phyloP scores from a whole-genome alignment of 2,329 filamentous ascomycete species.

The Verticillium nonalfalfae region DNA sequence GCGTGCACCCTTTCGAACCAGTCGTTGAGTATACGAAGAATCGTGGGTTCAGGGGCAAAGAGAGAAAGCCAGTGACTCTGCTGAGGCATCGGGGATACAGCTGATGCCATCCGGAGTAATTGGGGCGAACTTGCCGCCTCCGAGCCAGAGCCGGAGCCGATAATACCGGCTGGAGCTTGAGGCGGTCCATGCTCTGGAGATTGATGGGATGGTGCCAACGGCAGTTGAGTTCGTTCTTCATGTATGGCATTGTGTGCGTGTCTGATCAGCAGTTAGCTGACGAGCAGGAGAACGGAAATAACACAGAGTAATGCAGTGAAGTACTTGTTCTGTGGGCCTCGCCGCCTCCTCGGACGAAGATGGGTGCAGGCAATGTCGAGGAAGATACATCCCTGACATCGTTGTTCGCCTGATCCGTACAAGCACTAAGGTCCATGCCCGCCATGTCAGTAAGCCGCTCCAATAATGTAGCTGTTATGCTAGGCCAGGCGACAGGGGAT shows the following conservation, averaged over 20 bases:
- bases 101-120: not conserved
- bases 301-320: not conserved
- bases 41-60: slow-evolving; percentile 6
- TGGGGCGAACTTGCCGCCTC: not conserved
- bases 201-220: not conserved
- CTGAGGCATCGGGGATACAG: not conserved
- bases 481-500: not conserved
- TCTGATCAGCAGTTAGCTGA: not conserved
- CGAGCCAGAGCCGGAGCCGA: not conserved
- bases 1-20: slow-evolving; percentile 30
- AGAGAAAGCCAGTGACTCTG: slow-evolving; percentile 3
- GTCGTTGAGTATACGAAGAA: slow-evolving; percentile 18
- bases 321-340: slow-evolving; percentile 20
- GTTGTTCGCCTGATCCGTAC: slow-evolving; percentile 4
- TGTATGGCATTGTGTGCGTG: not conserved
- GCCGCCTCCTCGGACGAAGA: slow-evolving; percentile 16
- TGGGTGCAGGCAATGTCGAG: slow-evolving; percentile 19
- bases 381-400: slow-evolving; percentile 16
- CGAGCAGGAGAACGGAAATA: not conserved
- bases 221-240: not conserved
- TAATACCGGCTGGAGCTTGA: not conserved
- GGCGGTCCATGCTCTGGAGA: not conserved
- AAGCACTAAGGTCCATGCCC: slow-evolving; percentile 12
- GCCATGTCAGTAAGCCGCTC: not conserved
- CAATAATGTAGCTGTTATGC: not conserved